These are phyloP conservation scores for Naganishia sp. DNA, from an alignment of 1,284 basidiomycete species.

Conservation along the genomic window DNA sequence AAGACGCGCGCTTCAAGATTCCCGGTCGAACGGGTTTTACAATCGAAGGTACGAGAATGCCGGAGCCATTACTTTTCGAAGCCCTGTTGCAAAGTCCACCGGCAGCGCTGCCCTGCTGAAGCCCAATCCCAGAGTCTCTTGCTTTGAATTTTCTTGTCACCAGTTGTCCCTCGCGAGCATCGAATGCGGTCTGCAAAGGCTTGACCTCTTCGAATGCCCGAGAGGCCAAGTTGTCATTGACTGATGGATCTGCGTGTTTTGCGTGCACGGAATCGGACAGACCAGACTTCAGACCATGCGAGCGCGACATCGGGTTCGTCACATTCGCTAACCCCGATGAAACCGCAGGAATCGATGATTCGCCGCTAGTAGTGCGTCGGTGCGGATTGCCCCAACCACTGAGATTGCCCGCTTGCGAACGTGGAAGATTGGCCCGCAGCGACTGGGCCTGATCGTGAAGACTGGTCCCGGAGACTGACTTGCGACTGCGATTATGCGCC, in stretches of 20 bases:
- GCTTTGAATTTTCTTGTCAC: constrained; percentile 53
- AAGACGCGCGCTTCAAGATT: constrained; percentile 47
- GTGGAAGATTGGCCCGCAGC: constrained; percentile 7
- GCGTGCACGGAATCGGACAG: constrained; percentile 47
- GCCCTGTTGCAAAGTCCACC: constrained; percentile 1
- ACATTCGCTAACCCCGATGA: constrained; percentile 14
- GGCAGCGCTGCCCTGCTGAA: constrained; percentile 39
- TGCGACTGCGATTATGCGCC: constrained; percentile 4
- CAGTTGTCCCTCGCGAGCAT: constrained; percentile 39
- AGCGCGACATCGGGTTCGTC: constrained; percentile 46
- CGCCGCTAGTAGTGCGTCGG: constrained; percentile 29
- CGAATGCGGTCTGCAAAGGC: constrained; percentile 53
- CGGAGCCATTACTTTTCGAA: constrained; percentile 30
- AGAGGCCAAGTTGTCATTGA: constrained; percentile 8
- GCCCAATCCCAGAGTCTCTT: constrained; percentile 48
- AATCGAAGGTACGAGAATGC: constrained; percentile 35
- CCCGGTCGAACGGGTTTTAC: constrained; percentile 39
- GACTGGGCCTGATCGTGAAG: constrained; percentile 1
- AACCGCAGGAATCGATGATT: constrained; percentile 17
- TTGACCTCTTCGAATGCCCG: constrained; percentile 53
- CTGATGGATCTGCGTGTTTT: constrained; percentile 36
- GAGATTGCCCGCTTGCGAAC: constrained; percentile 9
- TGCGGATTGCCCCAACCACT: constrained; percentile 30
- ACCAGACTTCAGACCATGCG: constrained; percentile 52
- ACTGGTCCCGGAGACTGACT: constrained; percentile 16